Evolutionary conservation across 805 yeast genomes (phyloP).

Genomic region (Sugiyamaella boreocaroliniensis): DNA sequence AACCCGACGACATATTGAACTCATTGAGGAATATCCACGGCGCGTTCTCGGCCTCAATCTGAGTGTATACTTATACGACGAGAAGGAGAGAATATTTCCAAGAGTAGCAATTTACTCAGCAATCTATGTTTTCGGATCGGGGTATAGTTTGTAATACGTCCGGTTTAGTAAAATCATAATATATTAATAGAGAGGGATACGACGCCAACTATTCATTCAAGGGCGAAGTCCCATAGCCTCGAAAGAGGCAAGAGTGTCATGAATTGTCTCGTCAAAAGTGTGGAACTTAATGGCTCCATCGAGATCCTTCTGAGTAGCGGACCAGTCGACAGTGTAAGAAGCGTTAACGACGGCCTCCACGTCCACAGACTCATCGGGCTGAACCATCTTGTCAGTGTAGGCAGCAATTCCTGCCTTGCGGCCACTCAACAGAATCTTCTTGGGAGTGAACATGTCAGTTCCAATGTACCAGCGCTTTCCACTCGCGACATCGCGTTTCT

Average conservation of each 20-base stretch:
- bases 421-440: background rate
- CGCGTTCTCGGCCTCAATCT: no score
- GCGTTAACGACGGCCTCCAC: background rate
- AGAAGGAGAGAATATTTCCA: no score
- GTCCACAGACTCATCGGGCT: background rate
- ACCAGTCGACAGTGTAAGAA: background rate
- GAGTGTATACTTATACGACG: no score
- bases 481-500: constrained; percentile 24
- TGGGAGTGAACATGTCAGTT: background rate
- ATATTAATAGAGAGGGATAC: no score
- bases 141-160: no score
- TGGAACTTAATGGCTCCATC: background rate
- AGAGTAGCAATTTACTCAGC: no score
- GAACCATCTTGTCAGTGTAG: background rate
- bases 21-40: no score
- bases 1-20: no score
- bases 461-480: constrained; percentile 11
- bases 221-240: background rate
- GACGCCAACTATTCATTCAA: no score
- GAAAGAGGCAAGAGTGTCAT: background rate
- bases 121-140: no score
- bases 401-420: background rate
- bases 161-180: no score
- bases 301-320: background rate
- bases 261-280: background rate